phyloP scores from a whole-genome alignment of 768 basidiomycete species.

The Auricularia heimuer region DNA sequence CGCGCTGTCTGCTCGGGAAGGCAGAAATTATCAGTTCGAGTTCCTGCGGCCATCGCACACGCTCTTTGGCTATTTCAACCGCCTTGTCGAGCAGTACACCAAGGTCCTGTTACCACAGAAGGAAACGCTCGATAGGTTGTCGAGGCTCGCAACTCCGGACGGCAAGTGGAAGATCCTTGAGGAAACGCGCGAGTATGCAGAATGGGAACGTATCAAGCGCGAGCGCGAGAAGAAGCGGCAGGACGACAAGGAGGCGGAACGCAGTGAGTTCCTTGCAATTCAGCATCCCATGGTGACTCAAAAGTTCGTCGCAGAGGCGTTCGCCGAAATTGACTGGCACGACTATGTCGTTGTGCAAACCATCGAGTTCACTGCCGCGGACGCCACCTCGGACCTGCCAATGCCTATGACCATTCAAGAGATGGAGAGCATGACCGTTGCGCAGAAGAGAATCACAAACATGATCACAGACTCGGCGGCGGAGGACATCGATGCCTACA shows the following conservation, averaged over 20 bases:
- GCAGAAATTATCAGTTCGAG: conserved; percentile 95
- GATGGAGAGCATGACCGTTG: conserved; percentile 91
- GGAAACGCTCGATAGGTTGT: conserved; percentile 61
- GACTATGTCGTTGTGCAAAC: conserved; percentile 98
- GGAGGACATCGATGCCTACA: conserved; percentile 76
- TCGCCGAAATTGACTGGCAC: conserved; percentile 98
- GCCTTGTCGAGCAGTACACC: conserved; percentile 91
- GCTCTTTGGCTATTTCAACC: conserved; percentile 93
- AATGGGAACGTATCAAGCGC: conserved; percentile 78
- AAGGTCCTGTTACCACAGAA: conserved; percentile 79
- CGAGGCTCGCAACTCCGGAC: conserved; percentile 50
- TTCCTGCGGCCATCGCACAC: conserved; percentile 94
- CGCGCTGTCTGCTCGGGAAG: conserved; percentile 77
- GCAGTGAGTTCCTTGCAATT: conserved; percentile 42
- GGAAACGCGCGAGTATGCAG: conserved; percentile 64
- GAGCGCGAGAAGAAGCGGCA: conserved; percentile 79
- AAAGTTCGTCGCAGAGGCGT: conserved; percentile 49
- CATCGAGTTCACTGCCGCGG: conserved; percentile 91
- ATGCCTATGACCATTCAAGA: conserved; percentile 95
- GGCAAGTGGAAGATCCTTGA: conserved; percentile 74
- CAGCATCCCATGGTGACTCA: background rate
- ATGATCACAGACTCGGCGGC: conserved; percentile 96
- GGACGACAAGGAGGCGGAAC: conserved; percentile 88
- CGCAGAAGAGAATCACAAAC: conserved; percentile 95
- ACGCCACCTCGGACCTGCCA: conserved; percentile 83